Percentiles rank a stretch among this genome's conserved stretches.
These are phyloP conservation scores for Auriscalpium microsporum DNA, from an alignment of 768 basidiomycete species.

Conservation along the genomic window DNA sequence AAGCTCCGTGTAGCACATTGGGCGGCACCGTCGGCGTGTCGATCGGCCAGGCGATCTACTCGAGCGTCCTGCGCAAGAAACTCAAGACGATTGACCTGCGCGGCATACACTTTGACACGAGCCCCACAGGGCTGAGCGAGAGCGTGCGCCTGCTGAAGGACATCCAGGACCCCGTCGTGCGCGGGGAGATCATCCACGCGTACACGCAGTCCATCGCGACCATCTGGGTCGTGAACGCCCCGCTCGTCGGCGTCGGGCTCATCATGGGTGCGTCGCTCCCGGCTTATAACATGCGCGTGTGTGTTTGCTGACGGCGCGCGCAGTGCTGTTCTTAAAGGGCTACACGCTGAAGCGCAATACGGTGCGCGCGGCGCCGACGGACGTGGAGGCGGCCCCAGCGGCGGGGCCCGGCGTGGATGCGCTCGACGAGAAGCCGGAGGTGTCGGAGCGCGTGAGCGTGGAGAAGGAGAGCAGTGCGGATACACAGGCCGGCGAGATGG, in stretches of 20 bases:
- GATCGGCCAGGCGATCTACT: constrained; percentile 62
- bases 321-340: constrained; percentile 26
- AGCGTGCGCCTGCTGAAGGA: constrained; percentile 20
- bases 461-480: not conserved
- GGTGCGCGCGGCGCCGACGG: constrained; percentile 13
- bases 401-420: not conserved
- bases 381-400: constrained; percentile 10
- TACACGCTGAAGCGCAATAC: constrained; percentile 27
- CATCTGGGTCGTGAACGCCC: constrained; percentile 32
- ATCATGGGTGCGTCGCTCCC: constrained; percentile 18
- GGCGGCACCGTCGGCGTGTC: constrained; percentile 76
- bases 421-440: not conserved
- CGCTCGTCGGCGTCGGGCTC: constrained; percentile 24
- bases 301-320: not conserved
- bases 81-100: constrained; percentile 9
- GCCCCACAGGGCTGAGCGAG: constrained; percentile 17
- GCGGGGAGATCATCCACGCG: constrained; percentile 26
- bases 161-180: constrained; percentile 20
- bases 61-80: constrained; percentile 35
- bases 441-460: not conserved
- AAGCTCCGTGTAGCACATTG: constrained; percentile 36
- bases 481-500: not conserved
- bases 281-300: not conserved
- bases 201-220: constrained; percentile 29
- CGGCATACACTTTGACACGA: constrained; percentile 11